phyloP scores from a whole-genome alignment of 331 rosid species.

The Quercus phellos region DNA sequence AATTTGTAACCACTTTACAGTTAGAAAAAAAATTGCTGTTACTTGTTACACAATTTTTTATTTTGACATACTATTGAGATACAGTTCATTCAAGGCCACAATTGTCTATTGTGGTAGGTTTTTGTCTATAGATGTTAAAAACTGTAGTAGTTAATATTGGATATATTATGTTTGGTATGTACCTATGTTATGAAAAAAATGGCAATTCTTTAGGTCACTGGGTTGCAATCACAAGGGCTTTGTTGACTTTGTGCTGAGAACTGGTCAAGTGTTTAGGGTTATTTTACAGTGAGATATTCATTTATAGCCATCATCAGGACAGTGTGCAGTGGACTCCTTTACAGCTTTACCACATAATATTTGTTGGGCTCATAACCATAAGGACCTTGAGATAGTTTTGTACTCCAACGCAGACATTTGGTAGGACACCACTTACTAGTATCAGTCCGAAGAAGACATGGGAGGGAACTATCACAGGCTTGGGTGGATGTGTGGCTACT shows the following conservation, averaged over 20 bases:
- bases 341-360: background rate
- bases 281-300: background rate
- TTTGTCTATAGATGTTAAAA: background rate
- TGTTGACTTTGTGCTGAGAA: background rate
- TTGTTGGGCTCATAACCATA: background rate
- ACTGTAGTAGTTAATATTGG: background rate
- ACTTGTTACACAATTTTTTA: background rate
- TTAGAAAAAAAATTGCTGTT: background rate
- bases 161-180: background rate
- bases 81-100: background rate
- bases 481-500: slow-evolving; percentile 84
- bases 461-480: slow-evolving; percentile 93
- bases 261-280: background rate
- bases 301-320: background rate
- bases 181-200: background rate
- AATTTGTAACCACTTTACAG: background rate
- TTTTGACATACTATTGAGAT: background rate
- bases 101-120: background rate
- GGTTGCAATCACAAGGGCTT: background rate
- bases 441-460: slow-evolving; percentile 68
- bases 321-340: background rate
- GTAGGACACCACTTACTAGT: slow-evolving; percentile 70
- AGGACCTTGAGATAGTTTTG: background rate
- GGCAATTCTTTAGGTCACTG: background rate
- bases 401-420: slow-evolving; percentile 59